Conservation (phyloP, 345 rosid species). For the Dipteronia dyeriana region DNA sequence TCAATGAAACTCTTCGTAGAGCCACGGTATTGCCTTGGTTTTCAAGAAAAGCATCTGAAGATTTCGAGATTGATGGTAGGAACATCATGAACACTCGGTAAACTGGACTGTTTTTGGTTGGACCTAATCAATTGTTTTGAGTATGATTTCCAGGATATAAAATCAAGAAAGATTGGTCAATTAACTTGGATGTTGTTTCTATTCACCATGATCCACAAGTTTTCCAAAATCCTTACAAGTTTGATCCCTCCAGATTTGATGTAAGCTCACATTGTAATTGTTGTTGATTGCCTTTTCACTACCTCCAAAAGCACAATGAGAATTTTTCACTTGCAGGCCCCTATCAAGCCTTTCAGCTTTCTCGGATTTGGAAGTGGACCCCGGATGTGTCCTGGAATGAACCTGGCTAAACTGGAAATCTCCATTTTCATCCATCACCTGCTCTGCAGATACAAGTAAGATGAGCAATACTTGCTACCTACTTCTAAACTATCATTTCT, state of each 20-base stretch:
- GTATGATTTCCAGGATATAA: constrained; percentile 37
- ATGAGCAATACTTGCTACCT: not conserved
- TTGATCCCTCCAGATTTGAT: constrained; percentile 56
- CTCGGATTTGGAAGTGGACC: constrained; percentile 77
- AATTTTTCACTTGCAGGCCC: constrained; percentile 36
- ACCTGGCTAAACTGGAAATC: constrained; percentile 68
- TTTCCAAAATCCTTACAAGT: constrained; percentile 48
- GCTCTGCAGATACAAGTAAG: constrained; percentile 63
- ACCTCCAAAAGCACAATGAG: not conserved
- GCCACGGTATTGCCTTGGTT: constrained; percentile 68
- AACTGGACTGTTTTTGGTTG: not conserved
- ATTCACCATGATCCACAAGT: constrained; percentile 59
- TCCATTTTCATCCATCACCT: constrained; percentile 65
- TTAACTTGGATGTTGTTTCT: constrained; percentile 72
- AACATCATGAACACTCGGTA: not conserved
- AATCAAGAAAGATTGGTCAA: constrained; percentile 63
- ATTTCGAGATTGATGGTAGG: constrained; percentile 61
- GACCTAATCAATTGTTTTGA: not conserved
- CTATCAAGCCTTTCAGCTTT: constrained; percentile 49
- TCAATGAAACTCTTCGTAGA: constrained; percentile 58
- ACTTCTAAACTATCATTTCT: not conserved
- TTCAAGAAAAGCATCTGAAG: constrained; percentile 66
- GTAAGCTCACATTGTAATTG: constrained; percentile 28
- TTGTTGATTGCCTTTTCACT: not conserved
- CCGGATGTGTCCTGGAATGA: constrained; percentile 70